Percentiles rank a stretch among this genome's conserved stretches.
Conservation (phyloP, 768 basidiomycete species). For the Mycena indigotica region DNA sequence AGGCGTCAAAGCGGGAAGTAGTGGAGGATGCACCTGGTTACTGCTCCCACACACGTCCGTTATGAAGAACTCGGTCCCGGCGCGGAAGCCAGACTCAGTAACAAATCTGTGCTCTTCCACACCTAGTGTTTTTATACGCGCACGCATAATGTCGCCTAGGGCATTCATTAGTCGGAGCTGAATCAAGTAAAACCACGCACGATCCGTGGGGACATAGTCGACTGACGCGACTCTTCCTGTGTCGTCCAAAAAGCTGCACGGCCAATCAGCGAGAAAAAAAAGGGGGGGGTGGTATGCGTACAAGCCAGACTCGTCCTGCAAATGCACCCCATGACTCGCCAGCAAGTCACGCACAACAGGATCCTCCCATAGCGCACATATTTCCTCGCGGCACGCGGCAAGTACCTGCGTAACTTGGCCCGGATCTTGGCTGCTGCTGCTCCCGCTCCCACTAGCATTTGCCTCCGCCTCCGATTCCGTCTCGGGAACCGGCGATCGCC, state of each 20-base stretch:
- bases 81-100: slow-evolving; percentile 37
- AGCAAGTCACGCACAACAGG: slow-evolving; percentile 42
- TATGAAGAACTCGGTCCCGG: slow-evolving; percentile 55
- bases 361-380: slow-evolving; percentile 54
- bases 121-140: slow-evolving; percentile 55
- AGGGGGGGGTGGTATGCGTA: slow-evolving; percentile 26
- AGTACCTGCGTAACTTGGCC: slow-evolving; percentile 30
- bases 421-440: no score
- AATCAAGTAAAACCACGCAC: no score
- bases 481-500: not conserved
- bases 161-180: no score
- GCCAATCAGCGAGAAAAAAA: not conserved
- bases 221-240: slow-evolving; percentile 46
- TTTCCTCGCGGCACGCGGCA: slow-evolving; percentile 45
- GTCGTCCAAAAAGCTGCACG: slow-evolving; percentile 55
- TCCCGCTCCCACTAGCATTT: slow-evolving; percentile 4
- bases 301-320: slow-evolving; percentile 57
- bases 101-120: slow-evolving; percentile 58
- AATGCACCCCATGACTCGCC: slow-evolving; percentile 36
- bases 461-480: not conserved
- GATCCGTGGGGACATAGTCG: slow-evolving; percentile 52
- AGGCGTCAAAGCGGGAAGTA: not conserved
- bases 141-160: slow-evolving; percentile 56
- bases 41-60: slow-evolving; percentile 59
- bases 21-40: slow-evolving; percentile 21